Evolutionary conservation across 2,329 filamentous ascomycete species (phyloP).

Genomic region (Aspergillus carbonarius): DNA sequence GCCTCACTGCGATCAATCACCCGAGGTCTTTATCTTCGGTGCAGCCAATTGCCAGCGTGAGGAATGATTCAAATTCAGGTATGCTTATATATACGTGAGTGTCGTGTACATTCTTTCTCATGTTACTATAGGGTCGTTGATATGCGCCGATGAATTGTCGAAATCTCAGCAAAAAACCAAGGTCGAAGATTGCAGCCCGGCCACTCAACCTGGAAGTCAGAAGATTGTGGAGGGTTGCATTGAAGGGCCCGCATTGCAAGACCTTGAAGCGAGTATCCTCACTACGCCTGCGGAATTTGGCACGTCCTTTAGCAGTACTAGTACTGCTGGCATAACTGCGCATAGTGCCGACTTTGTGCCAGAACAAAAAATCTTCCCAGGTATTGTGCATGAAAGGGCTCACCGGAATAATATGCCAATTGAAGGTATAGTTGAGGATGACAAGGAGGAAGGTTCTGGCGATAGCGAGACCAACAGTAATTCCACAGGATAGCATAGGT

Average conservation of each 20-base stretch:
- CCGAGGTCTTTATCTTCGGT: neutral
- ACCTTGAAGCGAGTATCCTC: neutral
- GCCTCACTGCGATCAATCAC: neutral
- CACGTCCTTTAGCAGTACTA: neutral
- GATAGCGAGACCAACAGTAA: neutral
- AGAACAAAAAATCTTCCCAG: constrained; percentile 45
- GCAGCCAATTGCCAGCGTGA: no score
- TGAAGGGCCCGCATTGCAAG: neutral
- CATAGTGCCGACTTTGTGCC: constrained; percentile 20
- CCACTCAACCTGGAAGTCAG: neutral
- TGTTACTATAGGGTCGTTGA: neutral
- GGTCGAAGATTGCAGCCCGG: neutral
- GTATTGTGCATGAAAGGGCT: constrained; percentile 42
- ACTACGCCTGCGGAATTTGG: neutral
- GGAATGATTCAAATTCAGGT: neutral
- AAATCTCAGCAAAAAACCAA: neutral
- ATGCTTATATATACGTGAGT: neutral
- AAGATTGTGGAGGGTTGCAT: neutral
- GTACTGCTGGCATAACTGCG: constrained; percentile 4
- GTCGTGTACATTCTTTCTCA: neutral
- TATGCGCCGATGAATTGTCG: neutral
- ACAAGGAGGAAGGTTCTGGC: neutral
- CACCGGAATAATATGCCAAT: constrained; percentile 27
- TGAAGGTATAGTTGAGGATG: constrained; percentile 1
- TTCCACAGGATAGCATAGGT: neutral